Base-by-base conservation (phyloP, 352 stramenopile species). In the Pythium phragmiticola region DNA sequence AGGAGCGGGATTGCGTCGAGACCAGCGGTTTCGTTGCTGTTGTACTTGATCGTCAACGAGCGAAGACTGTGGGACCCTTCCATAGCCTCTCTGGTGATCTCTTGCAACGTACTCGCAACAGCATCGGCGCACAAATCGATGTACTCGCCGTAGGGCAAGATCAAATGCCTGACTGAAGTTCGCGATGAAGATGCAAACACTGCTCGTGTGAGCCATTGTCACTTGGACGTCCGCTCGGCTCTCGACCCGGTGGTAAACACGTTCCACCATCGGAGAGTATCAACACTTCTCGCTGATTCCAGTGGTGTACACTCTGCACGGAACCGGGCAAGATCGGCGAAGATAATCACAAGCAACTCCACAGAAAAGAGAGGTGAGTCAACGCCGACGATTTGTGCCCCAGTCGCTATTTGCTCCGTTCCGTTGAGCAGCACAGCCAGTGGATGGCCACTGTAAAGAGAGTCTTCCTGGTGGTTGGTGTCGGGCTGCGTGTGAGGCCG, bases 141-240 rank as follows among this genome's bases (percentile, higher is more conserved):
- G 14, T 68, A 30, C 26, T 30, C 26, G 26, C 54, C 43, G n/a
- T n/a, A 30, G 63, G 54, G 7, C 43, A 23, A 26, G 63, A 58
- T 7, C 46, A 52, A 2, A 68, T 63, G 62, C 54, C 59, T 68
- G 54, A 68, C 52, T 5, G 62, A 68, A 2, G 62, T 59, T 4
- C 8, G n/a, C 8, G 62, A 63, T 14, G 7, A 11, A 7, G 43
- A 28, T 14, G 47, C 21, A 21, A 63, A 49, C 17, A 68, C 5
- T 7, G 62, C 54, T 2, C 36, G 28, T 0, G 62, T 26, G 16
- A 68, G 46, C 54, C 47, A 63, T 30, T 48, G 30, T 54, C 62
- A 68, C 54, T 68, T 68, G n/a, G 17, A 9, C 4, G 14, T 4
- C 3, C 62, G 53, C 0, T 62, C 46, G 2, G 17, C 30, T 2